Base-by-base conservation (phyloP, 2,329 filamentous ascomycete genomes). In the Septoria linicola region DNA sequence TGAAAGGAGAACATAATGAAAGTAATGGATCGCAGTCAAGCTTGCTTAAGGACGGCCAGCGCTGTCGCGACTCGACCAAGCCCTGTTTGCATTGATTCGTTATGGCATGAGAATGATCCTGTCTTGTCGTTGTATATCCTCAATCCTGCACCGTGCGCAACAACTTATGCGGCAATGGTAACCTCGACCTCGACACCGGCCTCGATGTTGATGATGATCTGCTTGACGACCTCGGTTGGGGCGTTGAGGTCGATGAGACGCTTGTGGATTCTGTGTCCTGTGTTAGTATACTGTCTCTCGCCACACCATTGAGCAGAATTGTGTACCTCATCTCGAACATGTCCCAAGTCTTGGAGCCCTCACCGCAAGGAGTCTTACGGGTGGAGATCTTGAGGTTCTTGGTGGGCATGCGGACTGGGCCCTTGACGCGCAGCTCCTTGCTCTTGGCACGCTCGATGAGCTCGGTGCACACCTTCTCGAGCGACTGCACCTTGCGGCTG, bases 331-430 rank as follows among this genome's bases (percentile, higher is more conserved):
- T 95, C 87, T 99, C 92, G 78, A 82, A 99, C 76, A 82, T 85
- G 76, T 97, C 93, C 93, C 93, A 99, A 73, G 93, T 99, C 89
- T 99, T 99, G 78, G 88, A 95, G 80, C 93, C 93, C 85, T 99
- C 93, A 88, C 93, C 93, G 80, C 88, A 93, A 75, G 93, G 93
- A 63, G 93, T 97, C 88, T 99, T 99, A 73, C 93, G 88, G 82
- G 93, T 96, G 74, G 88, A 89, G 82, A 96, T 84, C 83, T 93
- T 89, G 71, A 97, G 84, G 75, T 84, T 89, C 87, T 96, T 96
- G 81, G 91, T 96, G 69, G 93, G 90, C 70, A 96, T 87, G 72
- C 92, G 90, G 77, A 97, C 92, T 73, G 92, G 90, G 72, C 93
- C 92, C 87, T 97, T 97, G 80, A 95, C 89, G 74, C 88, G 87